Evolutionary conservation across 2,329 filamentous ascomycete genomes (phyloP).

Genomic region (Talaromyces verruculosus): DNA sequence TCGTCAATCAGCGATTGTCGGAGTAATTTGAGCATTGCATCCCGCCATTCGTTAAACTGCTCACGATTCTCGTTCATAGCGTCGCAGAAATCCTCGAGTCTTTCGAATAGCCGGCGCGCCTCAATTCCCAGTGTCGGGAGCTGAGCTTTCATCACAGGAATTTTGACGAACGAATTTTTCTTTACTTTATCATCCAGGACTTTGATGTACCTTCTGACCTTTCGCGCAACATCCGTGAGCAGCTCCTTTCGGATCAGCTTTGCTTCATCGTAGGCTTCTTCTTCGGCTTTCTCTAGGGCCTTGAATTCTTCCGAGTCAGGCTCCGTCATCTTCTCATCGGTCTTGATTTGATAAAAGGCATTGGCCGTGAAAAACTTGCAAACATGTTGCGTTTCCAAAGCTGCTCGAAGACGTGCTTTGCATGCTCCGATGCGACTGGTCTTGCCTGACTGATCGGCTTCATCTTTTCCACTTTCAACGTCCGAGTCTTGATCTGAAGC

Average conservation of each 20-base stretch:
- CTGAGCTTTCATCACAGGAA: constrained; percentile 60
- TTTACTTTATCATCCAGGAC: constrained; percentile 57
- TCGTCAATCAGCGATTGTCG: constrained; percentile 77
- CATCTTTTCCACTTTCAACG: constrained; percentile 37
- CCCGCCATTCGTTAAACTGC: constrained; percentile 72
- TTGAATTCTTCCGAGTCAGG: constrained; percentile 68
- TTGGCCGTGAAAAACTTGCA: constrained; percentile 84
- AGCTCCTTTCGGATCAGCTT: constrained; percentile 77
- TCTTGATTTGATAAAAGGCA: constrained; percentile 79
- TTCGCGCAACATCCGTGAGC: constrained; percentile 58
- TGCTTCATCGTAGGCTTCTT: constrained; percentile 71
- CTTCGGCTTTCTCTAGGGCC: constrained; percentile 68
- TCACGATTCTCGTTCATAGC: constrained; percentile 71
- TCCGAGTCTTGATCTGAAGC: constrained; percentile 22
- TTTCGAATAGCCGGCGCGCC: constrained; percentile 64
- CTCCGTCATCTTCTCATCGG: constrained; percentile 61
- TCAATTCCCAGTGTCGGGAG: constrained; percentile 68
- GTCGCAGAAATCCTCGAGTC: constrained; percentile 63
- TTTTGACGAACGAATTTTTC: constrained; percentile 58
- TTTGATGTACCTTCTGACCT: constrained; percentile 64
- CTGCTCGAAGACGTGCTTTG: constrained; percentile 66
- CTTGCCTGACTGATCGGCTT: constrained; percentile 38
- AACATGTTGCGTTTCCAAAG: constrained; percentile 77
- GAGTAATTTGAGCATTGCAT: constrained; percentile 69
- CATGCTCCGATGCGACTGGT: constrained; percentile 56